Evolutionary conservation across 345 rosid genomes (phyloP), one percentile per base, ranked within the genome.

Genomic region (Acer negundo): DNA sequence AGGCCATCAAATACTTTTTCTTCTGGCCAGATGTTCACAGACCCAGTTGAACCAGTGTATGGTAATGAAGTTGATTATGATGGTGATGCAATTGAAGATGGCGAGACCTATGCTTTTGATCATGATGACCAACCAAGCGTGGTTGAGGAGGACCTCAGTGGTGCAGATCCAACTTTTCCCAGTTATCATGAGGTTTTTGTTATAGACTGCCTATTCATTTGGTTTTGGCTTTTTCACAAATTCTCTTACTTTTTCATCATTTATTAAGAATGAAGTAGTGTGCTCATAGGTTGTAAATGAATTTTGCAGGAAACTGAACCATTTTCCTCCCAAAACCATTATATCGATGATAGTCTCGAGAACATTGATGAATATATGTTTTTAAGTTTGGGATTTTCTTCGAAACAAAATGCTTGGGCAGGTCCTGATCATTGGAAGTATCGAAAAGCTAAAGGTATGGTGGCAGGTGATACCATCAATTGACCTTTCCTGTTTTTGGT

Each of bases 381-480:
- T 77, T 81, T 88, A 59, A 89, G 87, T 69, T 84, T 92, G 86
- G 99, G 99, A 79, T 85, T 87, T 61, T 64, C 85, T 58, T 83
- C 88, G 22, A 94, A 90, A 83, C 94, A 85, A 81, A 95, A 95
- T 88, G 91, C 90, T 67, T 95, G 99, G 99, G 99, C 99, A 7
- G 99, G 99, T 85, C 98, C 99, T 82, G 99, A 92, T 81, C 97
- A 93, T 76, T 95, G 99, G 97, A 93, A 95, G 82, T 95, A 85
- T 79, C 89, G 72, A 51, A 95, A 92, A 86, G 78, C 86, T 77
- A 90, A 92, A 92, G 92, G 96, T 93, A 75, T 62, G 31, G n/a
- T 73, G 26, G 63, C 67, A 77, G 63, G 70, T 65, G 56, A 70
- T 69, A 16, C 62, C 44, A 42, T 79, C 9, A 10, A 72, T 44